Evolutionary conservation across 495 filamentous ascomycete genomes (phyloP), one percentile per base, ranked within the genome.

Genomic region (Ascobolus immersus): DNA sequence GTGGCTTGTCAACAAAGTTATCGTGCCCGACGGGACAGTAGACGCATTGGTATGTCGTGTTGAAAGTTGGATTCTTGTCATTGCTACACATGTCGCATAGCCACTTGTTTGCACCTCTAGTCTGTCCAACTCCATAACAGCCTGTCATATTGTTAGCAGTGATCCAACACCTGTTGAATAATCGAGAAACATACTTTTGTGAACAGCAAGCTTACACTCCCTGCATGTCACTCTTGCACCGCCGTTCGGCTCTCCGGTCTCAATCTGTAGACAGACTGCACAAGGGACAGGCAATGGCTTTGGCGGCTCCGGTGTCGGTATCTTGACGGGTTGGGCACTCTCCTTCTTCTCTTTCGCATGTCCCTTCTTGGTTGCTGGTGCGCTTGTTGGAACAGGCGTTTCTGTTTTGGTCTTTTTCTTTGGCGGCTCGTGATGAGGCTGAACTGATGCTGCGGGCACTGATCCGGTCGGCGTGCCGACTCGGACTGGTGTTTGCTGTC

Each of bases 11-110:
- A 10, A 32, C 34, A 21, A 49, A 42, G 17, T 37, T 39, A 14
- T 37, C 28, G 7, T 36, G 34, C 17, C 44, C 39, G 9, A 89
- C 67, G 13, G 86, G 78, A 43, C 86, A 96, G 12, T 94, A 59
- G 24, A 89, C 71, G 51, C 86, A 96, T 1, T 17, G 10, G 21
- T 22, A 14, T 33, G 25, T 14, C 8, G 12, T 38, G n/a, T 13
- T 14, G 17, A 17, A 20, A 34, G 4, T 17, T 3, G 79, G 79
- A 38, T 66, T 77, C 44, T 78, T 75, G 44, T 96, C 86, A 48
- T 96, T 96, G 9, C 68, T 58, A 55, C 86, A 96, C 67, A 77
- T 84, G 53, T 96, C 86, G 52, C 86, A 96, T 13, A 76, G 61
- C 86, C 86, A 96, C 53, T 90, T 90, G 33, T 61, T 64, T 18